A percentile compares a stretch with the other conserved stretches of the same genome.
Conservation (phyloP, 2,329 filamentous ascomycete species). For the Cytospora paraplurivora region DNA sequence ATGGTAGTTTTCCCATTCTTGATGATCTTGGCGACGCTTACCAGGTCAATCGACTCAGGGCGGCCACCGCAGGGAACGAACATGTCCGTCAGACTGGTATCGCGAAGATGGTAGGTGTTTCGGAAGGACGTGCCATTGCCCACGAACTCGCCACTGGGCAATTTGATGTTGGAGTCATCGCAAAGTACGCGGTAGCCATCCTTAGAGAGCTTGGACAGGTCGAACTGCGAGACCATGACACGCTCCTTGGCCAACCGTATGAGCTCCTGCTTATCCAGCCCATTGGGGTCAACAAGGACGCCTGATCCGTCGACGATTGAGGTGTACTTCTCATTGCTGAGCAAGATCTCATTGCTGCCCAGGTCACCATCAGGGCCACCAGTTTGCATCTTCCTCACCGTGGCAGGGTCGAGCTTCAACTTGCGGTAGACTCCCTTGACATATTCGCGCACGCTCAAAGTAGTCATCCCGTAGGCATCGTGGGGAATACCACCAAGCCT, state of each 20-base stretch:
- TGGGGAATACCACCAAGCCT: slow-evolving; percentile 96
- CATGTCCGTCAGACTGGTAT: slow-evolving; percentile 74
- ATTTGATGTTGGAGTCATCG: slow-evolving; percentile 84
- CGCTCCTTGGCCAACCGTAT: slow-evolving; percentile 81
- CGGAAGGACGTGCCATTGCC: slow-evolving; percentile 94
- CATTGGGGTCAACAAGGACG: slow-evolving; percentile 90
- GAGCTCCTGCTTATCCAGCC: slow-evolving; percentile 82
- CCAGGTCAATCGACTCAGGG: slow-evolving; percentile 93
- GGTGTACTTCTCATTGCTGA: slow-evolving; percentile 94
- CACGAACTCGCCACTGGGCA: slow-evolving; percentile 84
- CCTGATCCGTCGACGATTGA: slow-evolving; percentile 95
- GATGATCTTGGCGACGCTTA: slow-evolving; percentile 84
- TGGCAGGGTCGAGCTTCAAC: slow-evolving; percentile 81
- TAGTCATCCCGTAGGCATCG: slow-evolving; percentile 97
- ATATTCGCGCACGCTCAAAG: slow-evolving; percentile 92
- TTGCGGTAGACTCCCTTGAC: slow-evolving; percentile 97
- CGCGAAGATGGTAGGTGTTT: slow-evolving; percentile 93
- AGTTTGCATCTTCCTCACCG: slow-evolving; percentile 92
- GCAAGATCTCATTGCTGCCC: slow-evolving; percentile 95
- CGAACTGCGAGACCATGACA: slow-evolving; percentile 87
- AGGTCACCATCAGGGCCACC: slow-evolving; percentile 96
- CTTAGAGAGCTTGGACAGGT: slow-evolving; percentile 79
- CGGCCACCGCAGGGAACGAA: slow-evolving; percentile 97
- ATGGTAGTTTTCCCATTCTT: slow-evolving; percentile 83
- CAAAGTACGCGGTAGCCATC: slow-evolving; percentile 90